A percentile compares a stretch with the other conserved stretches of the same genome.
These are phyloP conservation scores for Aspergillus latus DNA, from an alignment of 2,329 filamentous ascomycete genomes.

Conservation along the genomic window DNA sequence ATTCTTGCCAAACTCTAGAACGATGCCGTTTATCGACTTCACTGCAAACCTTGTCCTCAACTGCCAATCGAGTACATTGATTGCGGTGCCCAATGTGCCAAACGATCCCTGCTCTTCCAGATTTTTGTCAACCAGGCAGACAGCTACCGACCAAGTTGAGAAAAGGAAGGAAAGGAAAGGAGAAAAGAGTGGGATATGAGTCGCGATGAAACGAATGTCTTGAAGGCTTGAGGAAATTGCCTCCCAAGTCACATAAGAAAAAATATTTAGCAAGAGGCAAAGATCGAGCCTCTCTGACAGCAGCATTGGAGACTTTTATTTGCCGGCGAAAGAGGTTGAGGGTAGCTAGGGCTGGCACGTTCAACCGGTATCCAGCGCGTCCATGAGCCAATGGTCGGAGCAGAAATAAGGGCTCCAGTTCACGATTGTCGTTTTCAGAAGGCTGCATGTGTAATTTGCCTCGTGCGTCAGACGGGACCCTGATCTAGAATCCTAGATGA, in stretches of 20 bases:
- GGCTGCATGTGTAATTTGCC: conserved; percentile 43
- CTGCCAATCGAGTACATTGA: conserved; percentile 7
- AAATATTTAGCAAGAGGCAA: conserved; percentile 18
- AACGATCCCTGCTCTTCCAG: neutral
- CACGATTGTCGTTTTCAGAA: conserved; percentile 40
- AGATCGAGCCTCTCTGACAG: conserved; percentile 17
- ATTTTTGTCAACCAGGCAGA: neutral
- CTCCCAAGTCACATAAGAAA: neutral
- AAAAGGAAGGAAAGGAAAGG: conserved; percentile 17
- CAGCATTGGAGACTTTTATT: conserved; percentile 26
- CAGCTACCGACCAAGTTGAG: neutral
- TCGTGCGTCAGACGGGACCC: conserved; percentile 41
- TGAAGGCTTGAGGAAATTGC: conserved; percentile 14
- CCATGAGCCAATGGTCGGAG: conserved; percentile 23
- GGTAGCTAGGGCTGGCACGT: conserved; percentile 23
- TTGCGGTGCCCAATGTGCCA: neutral
- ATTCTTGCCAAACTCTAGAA: conserved; percentile 4
- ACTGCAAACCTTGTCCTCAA: neutral
- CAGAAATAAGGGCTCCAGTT: conserved; percentile 19
- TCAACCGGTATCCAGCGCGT: conserved; percentile 23
- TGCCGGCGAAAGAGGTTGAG: conserved; percentile 18
- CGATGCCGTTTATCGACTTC: neutral
- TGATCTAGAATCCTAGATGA: conserved; percentile 39
- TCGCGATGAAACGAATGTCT: conserved; percentile 27
- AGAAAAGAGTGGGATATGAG: conserved; percentile 10